Evolutionary conservation across 2,329 filamentous ascomycete genomes (phyloP), one percentile per base, ranked within the genome.

Genomic region (Sporothrix brasiliensis): DNA sequence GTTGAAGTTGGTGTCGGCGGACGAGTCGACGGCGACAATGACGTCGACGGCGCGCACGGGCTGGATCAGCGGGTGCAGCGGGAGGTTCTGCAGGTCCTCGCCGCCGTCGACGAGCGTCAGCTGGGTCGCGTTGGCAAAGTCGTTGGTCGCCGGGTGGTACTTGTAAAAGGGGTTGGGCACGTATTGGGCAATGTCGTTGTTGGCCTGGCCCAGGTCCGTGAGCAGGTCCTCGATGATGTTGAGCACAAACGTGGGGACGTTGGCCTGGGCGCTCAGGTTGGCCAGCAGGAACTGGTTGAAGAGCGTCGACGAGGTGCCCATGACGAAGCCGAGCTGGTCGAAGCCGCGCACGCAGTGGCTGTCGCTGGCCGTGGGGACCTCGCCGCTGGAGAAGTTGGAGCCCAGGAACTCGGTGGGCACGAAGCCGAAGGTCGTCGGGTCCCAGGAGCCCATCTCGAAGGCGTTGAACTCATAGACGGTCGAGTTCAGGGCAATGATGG

Each of bases 241-340:
- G 67, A 84, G 82, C 50, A 92, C 79, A 47, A 84, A 79, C 0
- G 81, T 77, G 1, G 84, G 84, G 1, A 85, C 77, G 34, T 81
- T 79, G 27, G 79, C 78, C 11, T 78, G 76, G 6, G 78, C 75
- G 49, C 78, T 79, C 73, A 92, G 86, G 69, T 94, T 82, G 13
- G 87, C 80, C 3, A 93, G 83, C 21, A 97, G 80, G 75, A 92
- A 86, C 75, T 89, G 83, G 81, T 97, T 97, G 85, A 97, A 97
- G 1, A 97, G 84, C 0, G 91, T 91, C 0, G 90, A 92, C 27
- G 90, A 93, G 0, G 93, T 97, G 67, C 93, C 93, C 88, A 97
- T 93, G 34, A 97, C 83, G 77, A 87, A 97, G 7, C 92, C 92
- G 30, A 87, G 86, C 75, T 93, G 93, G 79, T 97, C 94, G 73